Base-by-base conservation (phyloP, 2,329 filamentous ascomycete species). In the Diplodia intermedia region DNA sequence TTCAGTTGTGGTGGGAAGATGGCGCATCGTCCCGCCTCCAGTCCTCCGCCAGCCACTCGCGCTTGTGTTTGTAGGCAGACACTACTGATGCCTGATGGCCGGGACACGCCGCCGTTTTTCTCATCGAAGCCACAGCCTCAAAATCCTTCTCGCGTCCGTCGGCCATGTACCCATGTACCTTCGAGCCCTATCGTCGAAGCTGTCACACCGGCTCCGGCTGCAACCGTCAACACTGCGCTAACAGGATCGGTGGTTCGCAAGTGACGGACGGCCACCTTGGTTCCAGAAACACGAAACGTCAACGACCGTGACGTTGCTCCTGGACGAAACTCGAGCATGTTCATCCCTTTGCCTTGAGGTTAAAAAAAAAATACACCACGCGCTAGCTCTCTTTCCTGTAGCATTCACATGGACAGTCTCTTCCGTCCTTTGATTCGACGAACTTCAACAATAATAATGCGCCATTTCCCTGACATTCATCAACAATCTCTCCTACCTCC, bases 81-180 rank as follows among this genome's bases (percentile, higher is more conserved):
- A 29, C 18, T 31, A 29, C 26, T 31, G 57, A 43, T 61, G 57
- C 57, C 57, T 61, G 57, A 49, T 23, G 57, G 23, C 26, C 36
- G 56, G 40, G 33, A 26, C 29, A 40, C 23, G 29, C 40, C 18
- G 23, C 15, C 33, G 33, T 47, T 31, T 20, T 33, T 11, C 26
- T 55, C 43, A 31, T 29, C 53, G 2, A 8, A 55, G 14, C 26
- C 29, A 18, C 29, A 55, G 53, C 26, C 31, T 18, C 15, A 33
- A 5, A 36, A 50, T 49, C 40, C 57, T 61, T 18, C 20, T 61
- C 40, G 26, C 33, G 20, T 31, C n/a, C 23, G 14, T 9, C 4
- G 12, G 23, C 3, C 26, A 20, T 49, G 40, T 26, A 61, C 57
- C 26, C 57, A 60, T 61, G 40, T 61, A 61, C 12, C 56, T 50